Evolutionary conservation across 1,139 yeast species (phyloP).

Genomic region (Sugiyamaella grinbergsii): DNA sequence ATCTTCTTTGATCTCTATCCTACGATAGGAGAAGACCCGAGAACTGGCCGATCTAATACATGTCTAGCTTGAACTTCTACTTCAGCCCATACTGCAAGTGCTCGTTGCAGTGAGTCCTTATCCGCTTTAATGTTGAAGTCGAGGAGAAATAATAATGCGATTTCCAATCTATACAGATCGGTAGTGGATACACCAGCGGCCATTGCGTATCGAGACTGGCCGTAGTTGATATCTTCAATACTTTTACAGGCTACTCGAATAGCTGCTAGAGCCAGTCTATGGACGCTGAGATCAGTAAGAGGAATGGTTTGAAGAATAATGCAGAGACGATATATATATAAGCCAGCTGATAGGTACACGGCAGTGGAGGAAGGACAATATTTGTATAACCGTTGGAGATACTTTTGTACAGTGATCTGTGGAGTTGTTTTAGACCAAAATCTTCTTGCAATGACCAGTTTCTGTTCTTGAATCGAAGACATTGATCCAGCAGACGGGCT

Average conservation of each 20-base stretch:
- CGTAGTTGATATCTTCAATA: conserved; percentile 55
- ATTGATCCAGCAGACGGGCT: conserved; percentile 11
- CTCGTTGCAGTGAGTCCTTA: conserved; percentile 35
- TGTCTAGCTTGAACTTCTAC: conserved; percentile 29
- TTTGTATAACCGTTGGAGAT: conserved; percentile 47
- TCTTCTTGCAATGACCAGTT: conserved; percentile 37
- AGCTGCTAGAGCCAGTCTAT: conserved; percentile 53
- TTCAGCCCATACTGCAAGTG: conserved; percentile 32
- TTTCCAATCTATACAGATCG: conserved; percentile 52
- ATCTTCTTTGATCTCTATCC: not conserved
- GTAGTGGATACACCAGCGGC: conserved; percentile 53
- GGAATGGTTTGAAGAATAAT: conserved; percentile 41
- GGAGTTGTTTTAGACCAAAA: conserved; percentile 47
- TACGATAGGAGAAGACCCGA: conserved; percentile 10
- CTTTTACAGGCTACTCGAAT: conserved; percentile 54
- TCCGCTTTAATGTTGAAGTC: conserved; percentile 44
- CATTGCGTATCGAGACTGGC: conserved; percentile 53
- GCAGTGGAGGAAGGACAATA: conserved; percentile 50
- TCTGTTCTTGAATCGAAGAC: conserved; percentile 25
- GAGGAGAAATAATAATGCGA: conserved; percentile 48
- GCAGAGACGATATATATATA: conserved; percentile 44
- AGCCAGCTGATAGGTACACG: conserved; percentile 47
- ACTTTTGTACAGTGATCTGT: conserved; percentile 42
- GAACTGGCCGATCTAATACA: conserved; percentile 12
- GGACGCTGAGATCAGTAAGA: conserved; percentile 48